Evolutionary conservation across 208 protist genomes (phyloP), one percentile per base, ranked within the genome.

Genomic region (Trypanosomatidae sp.): DNA sequence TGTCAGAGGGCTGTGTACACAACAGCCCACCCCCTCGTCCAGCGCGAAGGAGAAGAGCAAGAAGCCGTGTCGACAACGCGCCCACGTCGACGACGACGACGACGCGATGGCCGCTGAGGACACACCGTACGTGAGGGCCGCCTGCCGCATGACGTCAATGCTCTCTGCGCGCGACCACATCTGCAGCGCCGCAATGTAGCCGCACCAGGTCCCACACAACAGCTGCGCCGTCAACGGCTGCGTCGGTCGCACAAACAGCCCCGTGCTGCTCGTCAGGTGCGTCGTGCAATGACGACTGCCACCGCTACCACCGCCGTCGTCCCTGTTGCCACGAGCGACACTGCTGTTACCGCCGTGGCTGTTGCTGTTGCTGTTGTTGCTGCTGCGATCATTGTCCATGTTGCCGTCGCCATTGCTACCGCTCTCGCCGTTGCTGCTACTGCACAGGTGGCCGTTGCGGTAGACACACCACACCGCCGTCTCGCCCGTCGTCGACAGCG

Each of bases 401-500:
- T n/a, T n/a, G n/a, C n/a, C n/a, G n/a, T n/a, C n/a, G n/a, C n/a
- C n/a, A n/a, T n/a, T n/a, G n/a, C n/a, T n/a, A n/a, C n/a, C n/a
- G n/a, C n/a, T n/a, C n/a, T n/a, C n/a, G n/a, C n/a, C n/a, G n/a
- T n/a, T n/a, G n/a, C n/a, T n/a, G n/a, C n/a, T n/a, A 11, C 82
- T 67, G 32, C 71, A 67, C 30, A 58, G 6, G 15, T 67, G 47
- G 1, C 70, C 84, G 42, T 93, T 74, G 10, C 69, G 66, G 53
- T 78, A 88, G 0, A 92, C 64, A 2, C 40, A 70, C 84, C 84
- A 92, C 15, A 49, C 56, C 2, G 76, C 76, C 1, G 70, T 64
- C 43, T 83, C 66, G 46, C 74, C 77, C 15, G 61, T 21, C 4
- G 61, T 68, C 44, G 44, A 53, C 28, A 92, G 30, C 8, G 71